A percentile compares a stretch with the other conserved stretches of the same genome.
phyloP scores from a whole-genome alignment of 2,329 filamentous ascomycete species.

The Botrytis galanthina region DNA sequence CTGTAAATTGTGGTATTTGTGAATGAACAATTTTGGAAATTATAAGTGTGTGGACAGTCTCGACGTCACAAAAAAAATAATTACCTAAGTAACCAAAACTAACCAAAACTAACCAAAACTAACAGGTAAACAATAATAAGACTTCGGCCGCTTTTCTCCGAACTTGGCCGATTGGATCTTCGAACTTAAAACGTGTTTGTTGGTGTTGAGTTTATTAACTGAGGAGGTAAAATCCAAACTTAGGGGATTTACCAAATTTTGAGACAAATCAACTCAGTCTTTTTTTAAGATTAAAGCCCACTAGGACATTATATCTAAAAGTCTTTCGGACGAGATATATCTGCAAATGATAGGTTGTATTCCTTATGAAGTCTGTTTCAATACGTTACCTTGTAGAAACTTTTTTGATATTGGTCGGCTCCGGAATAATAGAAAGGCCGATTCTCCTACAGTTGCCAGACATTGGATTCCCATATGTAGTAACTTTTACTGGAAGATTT shows the following conservation, averaged over 20 bases:
- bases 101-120: constrained; percentile 14
- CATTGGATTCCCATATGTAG: neutral
- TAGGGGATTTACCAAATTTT: neutral
- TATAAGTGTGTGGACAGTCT: neutral
- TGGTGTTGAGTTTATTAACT: neutral
- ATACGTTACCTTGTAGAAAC: neutral
- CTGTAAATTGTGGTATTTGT: constrained; percentile 1
- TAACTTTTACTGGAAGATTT: neutral
- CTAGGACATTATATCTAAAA: neutral
- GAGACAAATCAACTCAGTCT: neutral
- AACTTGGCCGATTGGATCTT: neutral
- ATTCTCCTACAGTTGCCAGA: neutral
- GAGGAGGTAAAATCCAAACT: neutral
- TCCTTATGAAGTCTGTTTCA: neutral
- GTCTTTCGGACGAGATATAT: neutral
- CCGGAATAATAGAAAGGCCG: constrained; percentile 13
- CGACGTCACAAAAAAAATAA: constrained; percentile 3
- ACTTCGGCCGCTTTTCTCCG: neutral
- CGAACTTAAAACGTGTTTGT: neutral
- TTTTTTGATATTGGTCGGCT: constrained; percentile 13
- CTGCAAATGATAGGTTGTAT: neutral
- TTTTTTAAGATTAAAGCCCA: neutral
- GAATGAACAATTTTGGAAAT: neutral
- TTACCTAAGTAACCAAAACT: constrained; percentile 13
- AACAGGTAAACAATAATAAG: neutral